These are phyloP conservation scores for Magnaporthiopsis incrustans DNA, from an alignment of 2,329 filamentous ascomycete species.

Conservation along the genomic window DNA sequence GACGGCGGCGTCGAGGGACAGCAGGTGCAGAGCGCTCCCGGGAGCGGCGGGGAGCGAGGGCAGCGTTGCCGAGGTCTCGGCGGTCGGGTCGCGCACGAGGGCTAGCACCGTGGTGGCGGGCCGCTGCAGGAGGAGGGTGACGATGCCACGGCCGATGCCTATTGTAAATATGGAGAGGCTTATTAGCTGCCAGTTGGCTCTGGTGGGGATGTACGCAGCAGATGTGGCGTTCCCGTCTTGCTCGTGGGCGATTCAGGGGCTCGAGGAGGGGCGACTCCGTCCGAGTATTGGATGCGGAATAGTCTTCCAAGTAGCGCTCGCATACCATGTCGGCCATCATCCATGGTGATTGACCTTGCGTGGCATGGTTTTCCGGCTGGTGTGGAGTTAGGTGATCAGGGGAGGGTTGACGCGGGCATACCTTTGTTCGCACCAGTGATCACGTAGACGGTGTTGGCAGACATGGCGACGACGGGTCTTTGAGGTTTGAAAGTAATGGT, in stretches of 20 bases:
- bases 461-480: conserved; percentile 11
- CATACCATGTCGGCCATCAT: no score
- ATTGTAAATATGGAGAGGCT: no score
- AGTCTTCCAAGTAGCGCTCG: no score
- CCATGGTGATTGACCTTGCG: no score
- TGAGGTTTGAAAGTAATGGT: background rate
- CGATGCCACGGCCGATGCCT: conserved; percentile 14
- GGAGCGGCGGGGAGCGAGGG: conserved; percentile 59
- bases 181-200: no score
- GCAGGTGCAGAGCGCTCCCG: conserved; percentile 12
- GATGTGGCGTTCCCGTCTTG: no score
- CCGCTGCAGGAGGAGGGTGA: conserved; percentile 15
- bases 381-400: background rate
- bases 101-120: conserved; percentile 19
- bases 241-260: no score
- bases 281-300: no score
- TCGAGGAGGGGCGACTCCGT: no score
- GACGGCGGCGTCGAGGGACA: conserved; percentile 15
- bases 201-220: no score
- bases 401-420: conserved; percentile 4
- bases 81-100: conserved; percentile 15
- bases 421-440: conserved; percentile 23
- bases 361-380: no score
- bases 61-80: conserved; percentile 49
- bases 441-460: conserved; percentile 19